Percentiles rank a stretch among this genome's conserved stretches.
Evolutionary conservation across 345 rosid genomes (phyloP).

Genomic region (Viola odorata): DNA sequence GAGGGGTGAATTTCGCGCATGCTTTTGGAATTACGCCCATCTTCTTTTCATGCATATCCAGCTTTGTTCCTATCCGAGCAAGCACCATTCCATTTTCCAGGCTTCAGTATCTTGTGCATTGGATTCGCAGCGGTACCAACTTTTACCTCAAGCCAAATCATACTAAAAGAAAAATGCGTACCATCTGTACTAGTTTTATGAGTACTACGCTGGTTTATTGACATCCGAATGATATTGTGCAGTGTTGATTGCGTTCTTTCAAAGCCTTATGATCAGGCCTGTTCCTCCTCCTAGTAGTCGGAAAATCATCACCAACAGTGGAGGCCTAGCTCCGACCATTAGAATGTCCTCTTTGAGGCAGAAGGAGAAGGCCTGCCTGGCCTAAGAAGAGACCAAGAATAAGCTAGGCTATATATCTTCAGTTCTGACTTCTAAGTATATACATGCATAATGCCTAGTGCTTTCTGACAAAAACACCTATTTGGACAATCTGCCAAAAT

Average conservation of each 20-base stretch:
- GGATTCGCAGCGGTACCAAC: slow-evolving; percentile 48
- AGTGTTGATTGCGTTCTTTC: slow-evolving; percentile 74
- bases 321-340: slow-evolving; percentile 16
- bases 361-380: not conserved
- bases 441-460: no score
- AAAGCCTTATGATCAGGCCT: slow-evolving; percentile 50
- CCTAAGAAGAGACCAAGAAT: no score
- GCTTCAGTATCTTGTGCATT: slow-evolving; percentile 70
- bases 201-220: not conserved
- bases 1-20: not conserved
- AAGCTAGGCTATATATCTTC: no score
- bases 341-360: not conserved
- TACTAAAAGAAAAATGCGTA: not conserved
- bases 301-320: slow-evolving; percentile 5
- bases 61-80: slow-evolving; percentile 71
- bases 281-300: slow-evolving; percentile 19
- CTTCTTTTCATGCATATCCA: slow-evolving; percentile 22
- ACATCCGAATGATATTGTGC: slow-evolving; percentile 9
- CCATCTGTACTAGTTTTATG: not conserved
- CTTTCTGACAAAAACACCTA: no score
- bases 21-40: not conserved
- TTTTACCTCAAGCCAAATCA: not conserved
- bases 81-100: slow-evolving; percentile 83
- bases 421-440: no score
- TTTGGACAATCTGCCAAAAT: no score